Evolutionary conservation across 768 basidiomycete genomes (phyloP).

Genomic region (Tylopilus felleus): DNA sequence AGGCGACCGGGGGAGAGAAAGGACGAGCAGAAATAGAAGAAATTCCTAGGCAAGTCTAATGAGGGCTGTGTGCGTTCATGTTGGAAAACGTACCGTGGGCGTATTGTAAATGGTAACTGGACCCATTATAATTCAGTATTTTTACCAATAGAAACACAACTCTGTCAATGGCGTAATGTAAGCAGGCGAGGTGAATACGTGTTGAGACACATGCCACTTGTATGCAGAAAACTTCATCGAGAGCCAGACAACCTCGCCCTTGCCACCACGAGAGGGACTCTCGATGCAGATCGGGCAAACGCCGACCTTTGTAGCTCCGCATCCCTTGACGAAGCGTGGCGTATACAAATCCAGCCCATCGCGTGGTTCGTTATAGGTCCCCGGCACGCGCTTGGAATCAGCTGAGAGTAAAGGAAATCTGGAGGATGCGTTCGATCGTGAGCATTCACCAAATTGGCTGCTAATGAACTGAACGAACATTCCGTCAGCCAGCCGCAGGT

Average conservation of each 20-base stretch:
- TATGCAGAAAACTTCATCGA: conserved; percentile 79
- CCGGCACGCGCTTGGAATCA: conserved; percentile 31
- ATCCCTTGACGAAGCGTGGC: conserved; percentile 71
- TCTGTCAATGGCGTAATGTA: conserved; percentile 13
- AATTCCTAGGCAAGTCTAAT: conserved; percentile 47
- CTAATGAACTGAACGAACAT: conserved; percentile 34
- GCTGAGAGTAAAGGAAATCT: conserved; percentile 20
- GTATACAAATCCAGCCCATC: conserved; percentile 68
- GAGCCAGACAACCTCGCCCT: conserved; percentile 63
- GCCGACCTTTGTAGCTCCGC: conserved; percentile 65
- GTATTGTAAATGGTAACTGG: conserved; percentile 82
- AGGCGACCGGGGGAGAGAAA: conserved; percentile 72
- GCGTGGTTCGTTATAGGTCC: conserved; percentile 59
- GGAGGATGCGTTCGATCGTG: not conserved
- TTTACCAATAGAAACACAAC: conserved; percentile 5
- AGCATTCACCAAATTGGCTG: not conserved
- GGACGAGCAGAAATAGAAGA: conserved; percentile 65
- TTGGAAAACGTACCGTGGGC: conserved; percentile 52
- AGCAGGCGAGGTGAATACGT: not conserved
- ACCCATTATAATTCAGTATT: conserved; percentile 3
- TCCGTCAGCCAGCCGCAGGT: conserved; percentile 38
- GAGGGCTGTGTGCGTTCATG: not conserved
- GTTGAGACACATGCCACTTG: conserved; percentile 57
- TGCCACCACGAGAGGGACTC: conserved; percentile 55
- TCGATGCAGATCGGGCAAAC: conserved; percentile 78